These are phyloP conservation scores for Meyerozyma sp. DNA, from an alignment of 1,139 yeast species.

Conservation along the genomic window DNA sequence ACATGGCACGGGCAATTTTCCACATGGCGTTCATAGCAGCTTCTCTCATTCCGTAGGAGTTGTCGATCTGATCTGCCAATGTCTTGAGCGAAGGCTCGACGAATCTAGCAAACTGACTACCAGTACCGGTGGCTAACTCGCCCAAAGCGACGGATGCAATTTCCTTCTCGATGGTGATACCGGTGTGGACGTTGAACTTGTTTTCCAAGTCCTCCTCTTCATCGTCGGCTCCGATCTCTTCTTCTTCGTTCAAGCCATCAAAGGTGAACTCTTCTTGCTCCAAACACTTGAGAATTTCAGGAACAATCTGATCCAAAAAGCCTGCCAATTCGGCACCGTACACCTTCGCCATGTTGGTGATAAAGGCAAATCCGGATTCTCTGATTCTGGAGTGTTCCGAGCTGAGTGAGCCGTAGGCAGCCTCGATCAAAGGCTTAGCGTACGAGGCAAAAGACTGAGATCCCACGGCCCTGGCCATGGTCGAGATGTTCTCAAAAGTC, in stretches of 20 bases:
- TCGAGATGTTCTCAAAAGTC: slow-evolving; percentile 88
- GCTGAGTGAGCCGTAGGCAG: slow-evolving; percentile 76
- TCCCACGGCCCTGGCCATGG: slow-evolving; percentile 96
- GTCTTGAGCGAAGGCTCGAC: slow-evolving; percentile 66
- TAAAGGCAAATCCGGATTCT: slow-evolving; percentile 93
- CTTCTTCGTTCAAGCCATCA: slow-evolving; percentile 23
- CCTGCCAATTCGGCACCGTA: slow-evolving; percentile 88
- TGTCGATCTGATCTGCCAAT: slow-evolving; percentile 69
- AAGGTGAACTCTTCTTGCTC: slow-evolving; percentile 76
- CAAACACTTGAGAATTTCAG: slow-evolving; percentile 77
- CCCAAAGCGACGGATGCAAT: slow-evolving; percentile 92
- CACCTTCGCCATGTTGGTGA: slow-evolving; percentile 91
- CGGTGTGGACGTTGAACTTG: slow-evolving; percentile 83
- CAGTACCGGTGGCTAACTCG: slow-evolving; percentile 84
- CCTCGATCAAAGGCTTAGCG: slow-evolving; percentile 85
- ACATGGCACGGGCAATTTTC: slow-evolving; percentile 74
- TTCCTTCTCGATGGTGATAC: slow-evolving; percentile 94
- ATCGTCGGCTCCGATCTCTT: slow-evolving; percentile 20
- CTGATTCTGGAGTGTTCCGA: slow-evolving; percentile 81
- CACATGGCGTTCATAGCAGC: slow-evolving; percentile 79
- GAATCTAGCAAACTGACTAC: slow-evolving; percentile 71
- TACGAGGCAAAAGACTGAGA: slow-evolving; percentile 78
- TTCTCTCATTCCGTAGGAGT: slow-evolving; percentile 89
- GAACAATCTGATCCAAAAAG: slow-evolving; percentile 76
- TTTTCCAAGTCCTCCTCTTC: slow-evolving; percentile 59